A percentile compares a stretch with the other conserved stretches of the same genome.
phyloP scores from a whole-genome alignment of 352 stramenopile species.

The Globisporangium paddicum region DNA sequence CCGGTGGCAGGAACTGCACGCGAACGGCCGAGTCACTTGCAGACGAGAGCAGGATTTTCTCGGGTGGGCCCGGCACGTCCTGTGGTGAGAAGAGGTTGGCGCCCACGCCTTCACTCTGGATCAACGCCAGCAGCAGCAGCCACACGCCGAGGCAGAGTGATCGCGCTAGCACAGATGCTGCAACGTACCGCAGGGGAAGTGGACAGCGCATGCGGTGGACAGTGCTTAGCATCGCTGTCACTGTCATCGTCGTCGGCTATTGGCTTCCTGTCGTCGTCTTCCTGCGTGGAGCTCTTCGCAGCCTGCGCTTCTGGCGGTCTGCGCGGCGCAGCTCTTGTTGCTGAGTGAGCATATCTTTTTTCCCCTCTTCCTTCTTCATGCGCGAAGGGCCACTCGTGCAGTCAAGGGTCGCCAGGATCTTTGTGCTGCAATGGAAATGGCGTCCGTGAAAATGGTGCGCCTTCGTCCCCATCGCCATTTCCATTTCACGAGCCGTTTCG shows the following conservation, averaged over 20 bases:
- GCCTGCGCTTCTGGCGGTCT: too few relatives aligned
- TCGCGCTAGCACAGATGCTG: neutral
- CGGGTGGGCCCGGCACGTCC: constrained; percentile 56
- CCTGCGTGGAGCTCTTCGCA: too few relatives aligned
- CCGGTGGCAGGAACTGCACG: constrained; percentile 56
- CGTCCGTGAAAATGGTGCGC: too few relatives aligned
- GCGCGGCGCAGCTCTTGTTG: too few relatives aligned
- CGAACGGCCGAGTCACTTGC: constrained; percentile 45
- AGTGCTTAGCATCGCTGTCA: neutral
- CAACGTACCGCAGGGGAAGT: neutral
- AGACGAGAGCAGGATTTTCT: constrained; percentile 50
- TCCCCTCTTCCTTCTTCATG: too few relatives aligned
- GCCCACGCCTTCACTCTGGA: neutral
- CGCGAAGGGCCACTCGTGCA: too few relatives aligned
- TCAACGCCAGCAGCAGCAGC: constrained; percentile 5
- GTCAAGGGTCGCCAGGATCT: too few relatives aligned
- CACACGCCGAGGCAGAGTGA: neutral
- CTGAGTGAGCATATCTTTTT: too few relatives aligned
- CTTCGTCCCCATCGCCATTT: too few relatives aligned
- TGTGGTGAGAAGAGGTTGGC: constrained; percentile 52
- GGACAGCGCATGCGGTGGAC: neutral
- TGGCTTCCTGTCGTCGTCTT: too few relatives aligned
- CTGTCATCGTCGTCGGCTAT: neutral
- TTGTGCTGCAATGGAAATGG: too few relatives aligned
- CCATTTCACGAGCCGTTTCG: too few relatives aligned